phyloP scores from a whole-genome alignment of 768 basidiomycete genomes.

The Lentinula sp. region DNA sequence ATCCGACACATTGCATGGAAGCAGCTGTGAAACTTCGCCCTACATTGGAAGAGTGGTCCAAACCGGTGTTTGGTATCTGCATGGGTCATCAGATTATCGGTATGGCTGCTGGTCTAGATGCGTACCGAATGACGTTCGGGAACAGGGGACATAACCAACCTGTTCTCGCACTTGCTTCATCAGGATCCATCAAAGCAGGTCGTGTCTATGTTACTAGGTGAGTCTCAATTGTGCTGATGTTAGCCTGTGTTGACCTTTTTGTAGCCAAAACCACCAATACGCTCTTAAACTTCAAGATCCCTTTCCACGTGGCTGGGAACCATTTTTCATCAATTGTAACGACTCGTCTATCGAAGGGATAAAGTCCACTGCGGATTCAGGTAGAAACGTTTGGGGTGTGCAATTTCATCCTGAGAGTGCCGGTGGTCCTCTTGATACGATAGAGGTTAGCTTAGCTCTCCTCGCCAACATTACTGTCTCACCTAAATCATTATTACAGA shows the following conservation, averaged over 20 bases:
- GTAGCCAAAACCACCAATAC: slow-evolving; percentile 95
- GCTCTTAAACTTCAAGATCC: slow-evolving; percentile 91
- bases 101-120: slow-evolving; percentile 93
- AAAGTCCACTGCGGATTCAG: slow-evolving; percentile 86
- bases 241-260: neutral
- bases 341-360: slow-evolving; percentile 99
- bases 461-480: neutral
- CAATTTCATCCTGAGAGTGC: slow-evolving; percentile 99
- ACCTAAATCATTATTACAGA: slow-evolving; percentile 34
- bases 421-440: slow-evolving; percentile 97
- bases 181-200: slow-evolving; percentile 91
- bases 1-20: slow-evolving; percentile 84
- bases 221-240: slow-evolving; percentile 11
- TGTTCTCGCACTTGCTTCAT: slow-evolving; percentile 89
- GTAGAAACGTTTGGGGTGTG: slow-evolving; percentile 93
- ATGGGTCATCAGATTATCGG: slow-evolving; percentile 99
- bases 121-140: slow-evolving; percentile 99
- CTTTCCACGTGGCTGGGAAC: slow-evolving; percentile 96
- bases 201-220: slow-evolving; percentile 95
- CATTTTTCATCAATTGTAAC: slow-evolving; percentile 99
- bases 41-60: slow-evolving; percentile 85
- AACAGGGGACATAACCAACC: slow-evolving; percentile 99
- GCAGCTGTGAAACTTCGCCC: slow-evolving; percentile 75
- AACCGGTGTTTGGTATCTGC: slow-evolving; percentile 96
- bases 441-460: slow-evolving; percentile 57